Evolutionary conservation across 129 eudicot genomes (phyloP).

Genomic region (Escallonia herrerae): DNA sequence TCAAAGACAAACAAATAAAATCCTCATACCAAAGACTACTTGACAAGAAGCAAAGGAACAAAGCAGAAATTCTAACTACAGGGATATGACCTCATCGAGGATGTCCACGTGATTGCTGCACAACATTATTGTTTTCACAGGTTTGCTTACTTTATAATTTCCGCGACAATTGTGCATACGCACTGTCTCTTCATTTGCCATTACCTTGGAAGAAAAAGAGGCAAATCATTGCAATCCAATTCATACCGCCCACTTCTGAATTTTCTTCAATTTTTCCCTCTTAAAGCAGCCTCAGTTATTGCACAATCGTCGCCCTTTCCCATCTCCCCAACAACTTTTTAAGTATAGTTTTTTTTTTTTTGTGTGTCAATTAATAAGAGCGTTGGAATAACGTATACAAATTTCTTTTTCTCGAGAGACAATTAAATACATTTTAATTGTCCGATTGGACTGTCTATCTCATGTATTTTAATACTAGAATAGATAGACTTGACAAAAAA

Average conservation of each 20-base stretch:
- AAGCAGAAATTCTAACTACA: conserved; percentile 5
- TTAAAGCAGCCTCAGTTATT: not conserved
- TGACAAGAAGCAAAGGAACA: conserved; percentile 4
- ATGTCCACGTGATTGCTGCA: conserved; percentile 16
- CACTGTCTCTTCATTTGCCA: not conserved
- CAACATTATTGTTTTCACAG: not conserved
- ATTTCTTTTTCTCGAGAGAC: too few relatives aligned
- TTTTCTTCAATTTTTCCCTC: not conserved
- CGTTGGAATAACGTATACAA: too few relatives aligned
- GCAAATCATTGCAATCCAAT: not conserved
- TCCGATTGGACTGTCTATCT: too few relatives aligned
- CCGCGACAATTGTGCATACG: not conserved
- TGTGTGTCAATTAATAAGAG: too few relatives aligned
- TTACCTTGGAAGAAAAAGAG: not conserved
- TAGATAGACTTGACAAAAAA: too few relatives aligned
- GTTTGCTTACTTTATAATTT: not conserved
- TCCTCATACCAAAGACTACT: not conserved
- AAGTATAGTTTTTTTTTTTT: too few relatives aligned
- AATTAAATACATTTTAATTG: too few relatives aligned
- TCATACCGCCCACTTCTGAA: not conserved
- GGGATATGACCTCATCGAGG: not conserved
- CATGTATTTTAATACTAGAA: too few relatives aligned
- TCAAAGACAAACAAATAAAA: too few relatives aligned
- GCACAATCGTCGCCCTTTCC: too few relatives aligned
- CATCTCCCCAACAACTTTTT: too few relatives aligned